A percentile compares a stretch with the other conserved stretches of the same genome.
phyloP scores from a whole-genome alignment of 1,284 basidiomycete species.

The Nidula niveotomentosa region DNA sequence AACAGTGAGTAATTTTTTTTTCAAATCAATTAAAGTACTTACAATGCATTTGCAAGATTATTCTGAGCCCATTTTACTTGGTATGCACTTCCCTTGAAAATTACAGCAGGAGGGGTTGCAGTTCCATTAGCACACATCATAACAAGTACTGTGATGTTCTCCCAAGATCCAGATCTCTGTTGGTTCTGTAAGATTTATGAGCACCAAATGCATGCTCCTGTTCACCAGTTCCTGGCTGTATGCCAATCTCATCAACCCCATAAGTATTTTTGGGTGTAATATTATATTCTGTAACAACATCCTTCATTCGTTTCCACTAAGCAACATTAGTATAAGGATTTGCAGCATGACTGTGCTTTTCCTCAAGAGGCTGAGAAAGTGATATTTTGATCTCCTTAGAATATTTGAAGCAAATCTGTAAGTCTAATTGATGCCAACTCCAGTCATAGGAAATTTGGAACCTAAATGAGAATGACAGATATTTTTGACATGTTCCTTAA shows the following conservation, averaged over 20 bases:
- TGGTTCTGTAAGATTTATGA: slow-evolving; percentile 26
- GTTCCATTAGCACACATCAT: slow-evolving; percentile 37
- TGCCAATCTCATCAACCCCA: not conserved
- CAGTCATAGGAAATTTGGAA: slow-evolving; percentile 19
- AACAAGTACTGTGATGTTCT: slow-evolving; percentile 38
- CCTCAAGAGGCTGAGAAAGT: slow-evolving; percentile 28
- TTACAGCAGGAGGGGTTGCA: slow-evolving; percentile 6
- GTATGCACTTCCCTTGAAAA: not conserved
- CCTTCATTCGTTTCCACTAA: slow-evolving; percentile 23
- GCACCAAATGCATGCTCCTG: not conserved
- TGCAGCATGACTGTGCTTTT: slow-evolving; percentile 22
- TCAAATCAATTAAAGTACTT: slow-evolving; percentile 1
- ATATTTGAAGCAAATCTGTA: slow-evolving; percentile 28
- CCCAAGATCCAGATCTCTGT: slow-evolving; percentile 23
- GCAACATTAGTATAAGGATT: slow-evolving; percentile 27
- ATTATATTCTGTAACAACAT: slow-evolving; percentile 13
- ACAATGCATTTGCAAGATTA: slow-evolving; percentile 22
- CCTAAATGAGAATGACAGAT: slow-evolving; percentile 21
- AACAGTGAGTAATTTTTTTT: not conserved
- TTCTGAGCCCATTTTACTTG: slow-evolving; percentile 9
- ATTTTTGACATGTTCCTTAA: slow-evolving; percentile 27
- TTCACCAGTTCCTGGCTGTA: not conserved
- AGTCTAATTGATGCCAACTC: slow-evolving; percentile 33
- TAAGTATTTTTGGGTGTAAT: slow-evolving; percentile 9
- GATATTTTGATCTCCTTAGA: slow-evolving; percentile 20